Conservation (phyloP, 768 basidiomycete genomes). For the Lactifluus hygrophoroides region DNA sequence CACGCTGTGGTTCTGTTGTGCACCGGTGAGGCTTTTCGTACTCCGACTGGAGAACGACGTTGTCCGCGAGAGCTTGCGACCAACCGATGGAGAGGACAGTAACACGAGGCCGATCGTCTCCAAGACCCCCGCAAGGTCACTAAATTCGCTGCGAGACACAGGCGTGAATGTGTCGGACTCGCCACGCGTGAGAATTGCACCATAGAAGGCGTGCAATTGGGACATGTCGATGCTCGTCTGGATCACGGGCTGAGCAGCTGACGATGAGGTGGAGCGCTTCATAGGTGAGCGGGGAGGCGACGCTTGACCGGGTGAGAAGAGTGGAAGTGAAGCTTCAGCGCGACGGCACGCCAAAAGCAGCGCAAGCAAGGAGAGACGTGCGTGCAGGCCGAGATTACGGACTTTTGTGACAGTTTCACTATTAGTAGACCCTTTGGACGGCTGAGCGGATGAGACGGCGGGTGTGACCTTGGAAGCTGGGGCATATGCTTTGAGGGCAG, state of each 20-base stretch:
- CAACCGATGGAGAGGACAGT: slow-evolving; percentile 28
- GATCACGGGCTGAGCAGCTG: slow-evolving; percentile 23
- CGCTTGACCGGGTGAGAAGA: slow-evolving; percentile 26
- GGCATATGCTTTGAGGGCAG: slow-evolving; percentile 65
- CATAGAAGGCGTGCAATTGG: slow-evolving; percentile 59
- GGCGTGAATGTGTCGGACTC: slow-evolving; percentile 48
- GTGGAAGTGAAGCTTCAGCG: slow-evolving; percentile 44
- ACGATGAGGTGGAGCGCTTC: slow-evolving; percentile 42
- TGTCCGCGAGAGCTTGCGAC: slow-evolving; percentile 47
- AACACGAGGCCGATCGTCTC: slow-evolving; percentile 65
- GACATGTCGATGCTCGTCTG: slow-evolving; percentile 44
- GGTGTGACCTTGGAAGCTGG: slow-evolving; percentile 29
- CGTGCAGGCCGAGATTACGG: slow-evolving; percentile 61
- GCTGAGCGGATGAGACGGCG: slow-evolving; percentile 27
- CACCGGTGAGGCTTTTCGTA: slow-evolving; percentile 19
- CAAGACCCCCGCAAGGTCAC: slow-evolving; percentile 59
- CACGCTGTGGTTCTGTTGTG: slow-evolving; percentile 35
- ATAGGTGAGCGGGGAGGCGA: slow-evolving; percentile 34
- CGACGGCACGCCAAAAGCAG: slow-evolving; percentile 59
- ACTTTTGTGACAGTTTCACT: slow-evolving; percentile 64
- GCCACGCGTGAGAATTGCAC: slow-evolving; percentile 45
- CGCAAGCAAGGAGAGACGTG: slow-evolving; percentile 58
- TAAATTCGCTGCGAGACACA: slow-evolving; percentile 69
- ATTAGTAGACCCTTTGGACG: slow-evolving; percentile 25
- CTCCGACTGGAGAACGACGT: slow-evolving; percentile 43